A percentile compares a stretch with the other conserved stretches of the same genome.
phyloP scores from a whole-genome alignment of 1,139 yeast species.

The Diutina catenulata region DNA sequence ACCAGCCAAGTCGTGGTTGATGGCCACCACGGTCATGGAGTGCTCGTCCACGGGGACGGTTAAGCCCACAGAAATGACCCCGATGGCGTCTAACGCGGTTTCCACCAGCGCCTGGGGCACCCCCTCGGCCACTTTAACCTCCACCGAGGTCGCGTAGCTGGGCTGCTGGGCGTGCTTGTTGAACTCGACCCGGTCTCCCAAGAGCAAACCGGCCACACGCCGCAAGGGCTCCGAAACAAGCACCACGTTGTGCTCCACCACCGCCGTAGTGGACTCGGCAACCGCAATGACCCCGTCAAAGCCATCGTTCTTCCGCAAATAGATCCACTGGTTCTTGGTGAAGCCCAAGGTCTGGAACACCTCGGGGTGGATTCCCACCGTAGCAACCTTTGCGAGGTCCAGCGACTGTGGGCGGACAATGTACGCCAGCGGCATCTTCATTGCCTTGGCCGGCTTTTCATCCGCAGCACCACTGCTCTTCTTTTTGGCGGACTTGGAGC shows the following conservation, averaged over 20 bases:
- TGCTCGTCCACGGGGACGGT: not conserved
- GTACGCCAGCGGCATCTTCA: slow-evolving; percentile 34
- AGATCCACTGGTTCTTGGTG: slow-evolving; percentile 41
- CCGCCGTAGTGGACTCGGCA: not conserved
- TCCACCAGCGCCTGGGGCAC: not conserved
- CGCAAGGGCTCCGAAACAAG: not conserved
- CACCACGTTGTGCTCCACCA: not conserved
- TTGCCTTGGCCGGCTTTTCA: slow-evolving; percentile 20
- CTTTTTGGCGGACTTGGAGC: slow-evolving; percentile 23
- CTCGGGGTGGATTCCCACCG: slow-evolving; percentile 39
- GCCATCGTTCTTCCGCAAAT: slow-evolving; percentile 34
- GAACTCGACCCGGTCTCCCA: slow-evolving; percentile 4
- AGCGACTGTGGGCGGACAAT: slow-evolving; percentile 46
- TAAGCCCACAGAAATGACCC: not conserved
- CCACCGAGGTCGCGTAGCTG: not conserved
- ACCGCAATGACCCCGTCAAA: slow-evolving; percentile 24
- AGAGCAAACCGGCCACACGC: not conserved
- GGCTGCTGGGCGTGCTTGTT: not conserved
- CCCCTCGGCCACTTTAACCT: not conserved
- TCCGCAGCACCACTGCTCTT: slow-evolving; percentile 13
- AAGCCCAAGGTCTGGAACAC: slow-evolving; percentile 44
- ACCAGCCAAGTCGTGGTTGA: not conserved
- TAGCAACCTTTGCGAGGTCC: slow-evolving; percentile 13
- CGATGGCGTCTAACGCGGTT: not conserved
- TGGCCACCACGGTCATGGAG: not conserved